A percentile compares a stretch with the other conserved stretches of the same genome.
Conservation (phyloP, 805 yeast genomes). For the Cyberlindnera japonica region DNA sequence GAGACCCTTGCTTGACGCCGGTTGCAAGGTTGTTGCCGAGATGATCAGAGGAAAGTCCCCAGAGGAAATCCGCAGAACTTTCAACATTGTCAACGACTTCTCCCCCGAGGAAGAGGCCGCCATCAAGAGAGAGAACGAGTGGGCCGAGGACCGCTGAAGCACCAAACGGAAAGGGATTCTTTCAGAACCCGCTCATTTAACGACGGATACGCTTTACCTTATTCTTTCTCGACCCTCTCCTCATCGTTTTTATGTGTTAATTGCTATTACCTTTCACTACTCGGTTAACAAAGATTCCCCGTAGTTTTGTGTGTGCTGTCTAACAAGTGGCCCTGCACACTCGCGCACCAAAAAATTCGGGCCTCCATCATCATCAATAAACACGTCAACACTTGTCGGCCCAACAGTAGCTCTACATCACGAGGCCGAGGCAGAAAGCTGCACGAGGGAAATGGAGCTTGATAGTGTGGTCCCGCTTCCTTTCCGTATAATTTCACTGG, state of each 20-base stretch:
- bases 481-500: conserved; percentile 9
- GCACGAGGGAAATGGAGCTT: conserved; percentile 1
- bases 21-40: conserved; percentile 79
- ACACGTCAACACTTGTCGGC: neutral
- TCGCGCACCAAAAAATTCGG: no score
- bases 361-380: no score
- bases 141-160: conserved; percentile 84
- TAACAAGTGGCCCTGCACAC: no score
- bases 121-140: conserved; percentile 80
- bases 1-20: conserved; percentile 70
- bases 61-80: conserved; percentile 74
- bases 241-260: no score
- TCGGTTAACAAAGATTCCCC: no score
- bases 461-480: conserved; percentile 16
- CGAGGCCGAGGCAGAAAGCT: neutral
- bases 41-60: conserved; percentile 80
- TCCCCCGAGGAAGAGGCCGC: conserved; percentile 88
- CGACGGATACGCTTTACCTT: no score
- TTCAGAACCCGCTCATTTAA: no score
- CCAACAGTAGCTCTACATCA: no score
- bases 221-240: no score
- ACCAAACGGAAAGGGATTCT: no score
- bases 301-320: no score
- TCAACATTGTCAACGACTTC: conserved; percentile 78
- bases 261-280: no score